Conservation (phyloP, 768 basidiomycete genomes). For the Suillus tomentosus region DNA sequence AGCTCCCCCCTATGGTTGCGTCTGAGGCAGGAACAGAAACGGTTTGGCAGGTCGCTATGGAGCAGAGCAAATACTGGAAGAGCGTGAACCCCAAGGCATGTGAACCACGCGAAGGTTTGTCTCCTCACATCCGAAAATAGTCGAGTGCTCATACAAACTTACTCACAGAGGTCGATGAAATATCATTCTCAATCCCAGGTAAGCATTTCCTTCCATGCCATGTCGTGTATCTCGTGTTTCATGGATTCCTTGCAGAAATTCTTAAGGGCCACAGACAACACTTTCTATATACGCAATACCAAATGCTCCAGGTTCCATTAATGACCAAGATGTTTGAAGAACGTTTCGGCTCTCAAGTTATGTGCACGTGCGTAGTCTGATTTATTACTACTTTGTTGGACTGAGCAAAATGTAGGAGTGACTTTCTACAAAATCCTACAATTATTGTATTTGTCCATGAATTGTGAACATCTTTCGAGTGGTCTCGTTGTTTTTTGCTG, state of each 20-base stretch:
- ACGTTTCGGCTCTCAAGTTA: conserved; percentile 78
- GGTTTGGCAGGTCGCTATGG: conserved; percentile 81
- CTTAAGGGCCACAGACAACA: conserved; percentile 89
- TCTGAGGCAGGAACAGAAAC: conserved; percentile 86
- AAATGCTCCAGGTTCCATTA: conserved; percentile 82
- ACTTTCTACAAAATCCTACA: conserved; percentile 76
- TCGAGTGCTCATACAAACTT: background rate
- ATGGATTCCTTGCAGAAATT: conserved; percentile 52
- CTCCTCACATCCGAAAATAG: background rate
- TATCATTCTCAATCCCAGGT: conserved; percentile 73
- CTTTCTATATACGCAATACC: conserved; percentile 72
- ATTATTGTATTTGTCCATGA: conserved; percentile 92
- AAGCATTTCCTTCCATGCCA: conserved; percentile 10
- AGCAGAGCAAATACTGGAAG: conserved; percentile 93
- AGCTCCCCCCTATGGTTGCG: conserved; percentile 71
- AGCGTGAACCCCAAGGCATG: conserved; percentile 78
- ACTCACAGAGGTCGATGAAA: conserved; percentile 56
- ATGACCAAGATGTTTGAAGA: conserved; percentile 64
- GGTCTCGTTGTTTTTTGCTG: background rate
- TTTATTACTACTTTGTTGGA: background rate
- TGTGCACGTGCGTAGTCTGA: conserved; percentile 77
- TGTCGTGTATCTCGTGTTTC: conserved; percentile 10
- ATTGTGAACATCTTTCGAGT: conserved; percentile 61
- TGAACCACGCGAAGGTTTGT: conserved; percentile 76
- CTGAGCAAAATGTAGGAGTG: conserved; percentile 47